These are phyloP conservation scores for Citrus australasica DNA, from an alignment of 345 rosid species.

Conservation along the genomic window DNA sequence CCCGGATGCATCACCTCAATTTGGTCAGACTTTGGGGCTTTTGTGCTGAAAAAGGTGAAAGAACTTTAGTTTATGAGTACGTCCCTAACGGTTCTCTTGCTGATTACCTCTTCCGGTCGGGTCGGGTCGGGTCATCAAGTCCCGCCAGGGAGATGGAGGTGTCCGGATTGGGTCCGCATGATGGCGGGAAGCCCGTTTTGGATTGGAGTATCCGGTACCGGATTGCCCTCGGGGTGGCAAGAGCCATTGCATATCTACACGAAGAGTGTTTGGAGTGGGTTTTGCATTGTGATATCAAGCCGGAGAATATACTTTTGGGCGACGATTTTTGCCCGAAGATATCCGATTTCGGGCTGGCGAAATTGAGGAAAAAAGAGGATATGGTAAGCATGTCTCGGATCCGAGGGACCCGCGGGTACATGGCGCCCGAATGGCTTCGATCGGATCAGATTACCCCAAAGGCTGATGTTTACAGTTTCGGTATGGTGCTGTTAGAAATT, in stretches of 20 bases:
- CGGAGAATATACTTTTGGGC: slow-evolving; percentile 61
- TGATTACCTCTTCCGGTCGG: slow-evolving; percentile 37
- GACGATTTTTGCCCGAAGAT: slow-evolving; percentile 63
- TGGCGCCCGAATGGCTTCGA: slow-evolving; percentile 69
- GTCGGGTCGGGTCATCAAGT: slow-evolving; percentile 4
- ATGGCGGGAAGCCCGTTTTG: slow-evolving; percentile 23
- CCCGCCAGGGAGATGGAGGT: slow-evolving; percentile 11
- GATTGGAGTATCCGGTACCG: slow-evolving; percentile 62
- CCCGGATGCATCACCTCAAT: slow-evolving; percentile 68
- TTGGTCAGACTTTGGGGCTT: slow-evolving; percentile 65
- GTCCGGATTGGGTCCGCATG: background rate
- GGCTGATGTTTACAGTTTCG: slow-evolving; percentile 70
- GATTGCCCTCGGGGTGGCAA: slow-evolving; percentile 63
- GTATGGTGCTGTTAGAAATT: slow-evolving; percentile 63
- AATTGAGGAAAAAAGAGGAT: slow-evolving; percentile 63
- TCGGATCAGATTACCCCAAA: slow-evolving; percentile 58
- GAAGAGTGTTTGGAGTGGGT: slow-evolving; percentile 75
- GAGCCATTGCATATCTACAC: slow-evolving; percentile 70
- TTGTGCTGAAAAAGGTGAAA: slow-evolving; percentile 61
- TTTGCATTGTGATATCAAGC: slow-evolving; percentile 66
- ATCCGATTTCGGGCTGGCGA: slow-evolving; percentile 68
- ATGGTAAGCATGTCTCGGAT: slow-evolving; percentile 63
- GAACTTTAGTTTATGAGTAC: slow-evolving; percentile 60
- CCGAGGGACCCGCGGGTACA: slow-evolving; percentile 68
- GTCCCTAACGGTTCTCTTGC: slow-evolving; percentile 65